phyloP scores from a whole-genome alignment of 176 grass and related monocot genomes.

The Raddia distichophylla region DNA sequence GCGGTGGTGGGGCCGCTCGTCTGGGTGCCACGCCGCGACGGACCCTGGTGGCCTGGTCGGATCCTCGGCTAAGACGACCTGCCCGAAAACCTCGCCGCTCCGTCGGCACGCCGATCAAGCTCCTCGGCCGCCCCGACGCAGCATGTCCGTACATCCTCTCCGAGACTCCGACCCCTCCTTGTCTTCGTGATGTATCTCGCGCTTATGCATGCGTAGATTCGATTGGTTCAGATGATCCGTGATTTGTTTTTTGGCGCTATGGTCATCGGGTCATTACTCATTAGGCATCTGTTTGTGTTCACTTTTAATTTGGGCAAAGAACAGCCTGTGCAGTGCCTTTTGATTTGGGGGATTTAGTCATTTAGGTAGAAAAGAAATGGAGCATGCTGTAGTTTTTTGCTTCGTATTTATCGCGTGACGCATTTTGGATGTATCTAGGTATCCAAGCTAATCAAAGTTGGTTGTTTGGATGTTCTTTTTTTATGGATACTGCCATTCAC shows the following conservation, averaged over 20 bases:
- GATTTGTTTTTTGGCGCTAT: not conserved
- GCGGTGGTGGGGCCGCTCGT: slow-evolving; percentile 81
- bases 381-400: not conserved
- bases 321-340: not conserved
- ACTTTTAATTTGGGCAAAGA: not conserved
- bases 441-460: not conserved
- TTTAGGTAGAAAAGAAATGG: not conserved
- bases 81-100: slow-evolving; percentile 70
- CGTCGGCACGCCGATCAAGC: slow-evolving; percentile 90
- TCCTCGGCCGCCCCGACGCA: slow-evolving; percentile 88
- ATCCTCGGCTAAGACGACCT: slow-evolving; percentile 72
- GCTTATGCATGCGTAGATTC: slow-evolving; percentile 30
- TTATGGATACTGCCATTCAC: slow-evolving; percentile 9
- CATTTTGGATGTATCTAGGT: not conserved
- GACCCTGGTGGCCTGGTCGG: slow-evolving; percentile 97
- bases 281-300: slow-evolving; percentile 15
- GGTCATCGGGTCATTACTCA: not conserved
- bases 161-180: slow-evolving; percentile 2
- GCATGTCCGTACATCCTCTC: slow-evolving; percentile 68
- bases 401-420: not conserved
- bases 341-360: not conserved
- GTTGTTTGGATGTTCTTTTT: not conserved
- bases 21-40: slow-evolving; percentile 95
- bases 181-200: not conserved
- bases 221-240: slow-evolving; percentile 22